These are phyloP conservation scores for Aciculosporium take DNA, from an alignment of 2,329 filamentous ascomycete species.

Conservation along the genomic window DNA sequence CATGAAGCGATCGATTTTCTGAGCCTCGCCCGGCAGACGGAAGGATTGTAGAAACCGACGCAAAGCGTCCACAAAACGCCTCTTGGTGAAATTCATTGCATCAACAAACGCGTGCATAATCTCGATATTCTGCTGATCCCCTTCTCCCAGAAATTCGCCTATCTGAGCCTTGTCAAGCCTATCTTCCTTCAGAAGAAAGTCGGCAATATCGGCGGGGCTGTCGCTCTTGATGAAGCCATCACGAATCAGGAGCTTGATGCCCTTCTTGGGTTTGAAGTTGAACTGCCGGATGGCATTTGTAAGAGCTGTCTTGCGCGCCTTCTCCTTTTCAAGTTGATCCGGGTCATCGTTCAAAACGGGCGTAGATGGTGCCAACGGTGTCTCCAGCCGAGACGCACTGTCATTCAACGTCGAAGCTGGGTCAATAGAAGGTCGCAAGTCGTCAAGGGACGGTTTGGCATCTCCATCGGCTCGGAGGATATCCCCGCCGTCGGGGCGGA, in stretches of 20 bases:
- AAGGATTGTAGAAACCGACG: constrained; percentile 90
- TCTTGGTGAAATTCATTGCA: constrained; percentile 81
- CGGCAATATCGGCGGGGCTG: constrained; percentile 66
- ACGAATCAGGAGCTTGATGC: constrained; percentile 68
- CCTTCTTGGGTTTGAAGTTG: constrained; percentile 95
- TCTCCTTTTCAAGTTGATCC: constrained; percentile 84
- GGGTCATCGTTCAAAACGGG: constrained; percentile 76
- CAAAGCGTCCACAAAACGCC: constrained; percentile 82
- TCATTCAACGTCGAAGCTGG: constrained; percentile 44
- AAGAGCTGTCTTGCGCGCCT: constrained; percentile 83
- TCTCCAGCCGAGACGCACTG: constrained; percentile 47
- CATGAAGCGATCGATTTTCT: constrained; percentile 99
- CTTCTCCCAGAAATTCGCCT: constrained; percentile 89
- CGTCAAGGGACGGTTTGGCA: constrained; percentile 26
- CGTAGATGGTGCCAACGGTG: constrained; percentile 46
- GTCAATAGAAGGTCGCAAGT: constrained; percentile 53
- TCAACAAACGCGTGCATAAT: constrained; percentile 99
- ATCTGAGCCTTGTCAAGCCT: constrained; percentile 81
- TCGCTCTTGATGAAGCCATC: constrained; percentile 80
- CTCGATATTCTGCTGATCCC: constrained; percentile 81
- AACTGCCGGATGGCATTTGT: constrained; percentile 81
- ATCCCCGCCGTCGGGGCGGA: constrained; percentile 40
- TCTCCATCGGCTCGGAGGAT: constrained; percentile 18
- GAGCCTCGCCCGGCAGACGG: constrained; percentile 84
- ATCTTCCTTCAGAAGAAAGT: constrained; percentile 69